Evolutionary conservation across 805 yeast species (phyloP), one percentile per base, ranked within the genome.

Genomic region (Blastobotrys muscicola): DNA sequence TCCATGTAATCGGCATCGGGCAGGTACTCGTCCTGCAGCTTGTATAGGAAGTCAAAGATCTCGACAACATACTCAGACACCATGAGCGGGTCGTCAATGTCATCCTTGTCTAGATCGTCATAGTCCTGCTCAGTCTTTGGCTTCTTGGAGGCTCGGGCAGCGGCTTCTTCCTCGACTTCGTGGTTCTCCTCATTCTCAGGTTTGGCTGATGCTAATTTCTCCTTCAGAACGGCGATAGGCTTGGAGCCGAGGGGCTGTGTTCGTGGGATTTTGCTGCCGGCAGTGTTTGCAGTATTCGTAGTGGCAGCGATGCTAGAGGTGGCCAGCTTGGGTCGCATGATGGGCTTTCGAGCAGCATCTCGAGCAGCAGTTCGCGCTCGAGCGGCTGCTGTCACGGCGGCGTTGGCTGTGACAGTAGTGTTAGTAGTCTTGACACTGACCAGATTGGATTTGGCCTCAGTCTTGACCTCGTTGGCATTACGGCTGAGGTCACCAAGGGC

Each of bases 31-130:
- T 71, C 62, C 65, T 87, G 95, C 47, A 81, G 68, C 56, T 72
- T 78, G 59, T 80, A 79, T 54, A 89, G 67, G 62, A 84, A 86
- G 29, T 76, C 81, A 62, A 85, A 89, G 45, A 90, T 89, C 47
- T 86, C 97, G 49, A 69, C 75, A 44, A 84, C 95, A 62, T 89
- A 90, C 67, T 90, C 98, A 48, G 87, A 77, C 29, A 85, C 97
- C 96, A 90, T 89, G 49, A 85, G 65, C 14, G 71, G 71, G 46
- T 68, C 72, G 29, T 55, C 60, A 38, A 47, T 53, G 41, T 68
- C 71, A 15, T 61, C 66, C 13, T 57, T 62, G 39, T 64, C 66
- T 29, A 60, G 54, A 35, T 61, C 61, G 29, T 53, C 56, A 50
- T 55, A 59, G 10, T 29, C 32, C 11, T 37, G 43, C 10, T 43